Base-by-base conservation (phyloP, 176 grass and related monocot genomes). In the Cocos nucifera region DNA sequence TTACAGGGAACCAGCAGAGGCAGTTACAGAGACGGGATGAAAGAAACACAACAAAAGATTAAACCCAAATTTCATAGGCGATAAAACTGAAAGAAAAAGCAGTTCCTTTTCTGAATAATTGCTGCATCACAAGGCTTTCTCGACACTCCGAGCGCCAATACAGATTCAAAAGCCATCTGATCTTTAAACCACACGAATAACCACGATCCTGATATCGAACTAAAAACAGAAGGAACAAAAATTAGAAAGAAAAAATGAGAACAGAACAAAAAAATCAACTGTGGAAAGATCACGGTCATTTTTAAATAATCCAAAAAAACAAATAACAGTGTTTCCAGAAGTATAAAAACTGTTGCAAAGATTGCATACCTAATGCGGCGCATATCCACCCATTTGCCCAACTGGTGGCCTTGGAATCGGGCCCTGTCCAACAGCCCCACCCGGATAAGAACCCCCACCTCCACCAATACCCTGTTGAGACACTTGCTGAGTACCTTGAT, bases 101-200 rank as follows among this genome's bases (percentile, higher is more conserved):
- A 44, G 35, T 44, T 44, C 35, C 35, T 44, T 44, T 44, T 80
- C 62, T 64, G 78, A 90, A 90, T 29, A 67, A 83, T 64, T 63
- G 59, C 70, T 71, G 69, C 77, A 90, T 56, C 76, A 75, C 79
- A 90, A 95, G 60, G 72, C 81, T 85, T 90, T 82, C 57, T 55
- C 85, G 84, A 87, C 25, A 95, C 22, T 69, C 67, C 67, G 69
- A 73, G 87, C 78, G 70, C 76, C 84, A 85, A 87, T 18, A 97
- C 39, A 80, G 69, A 87, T 72, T 82, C 72, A 86, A 95, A 94
- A 95, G 72, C 59, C 89, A 85, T 70, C 73, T 59, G 81, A 88
- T 88, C 83, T 79, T 58, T 85, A 95, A 95, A 95, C 72, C 78
- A 88, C 73, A 77, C 19, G 65, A 92, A 83, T 39, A 89, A 93